These are phyloP conservation scores for Curvularia hawaiiensis DNA, from an alignment of 2,329 filamentous ascomycete genomes.

Conservation along the genomic window DNA sequence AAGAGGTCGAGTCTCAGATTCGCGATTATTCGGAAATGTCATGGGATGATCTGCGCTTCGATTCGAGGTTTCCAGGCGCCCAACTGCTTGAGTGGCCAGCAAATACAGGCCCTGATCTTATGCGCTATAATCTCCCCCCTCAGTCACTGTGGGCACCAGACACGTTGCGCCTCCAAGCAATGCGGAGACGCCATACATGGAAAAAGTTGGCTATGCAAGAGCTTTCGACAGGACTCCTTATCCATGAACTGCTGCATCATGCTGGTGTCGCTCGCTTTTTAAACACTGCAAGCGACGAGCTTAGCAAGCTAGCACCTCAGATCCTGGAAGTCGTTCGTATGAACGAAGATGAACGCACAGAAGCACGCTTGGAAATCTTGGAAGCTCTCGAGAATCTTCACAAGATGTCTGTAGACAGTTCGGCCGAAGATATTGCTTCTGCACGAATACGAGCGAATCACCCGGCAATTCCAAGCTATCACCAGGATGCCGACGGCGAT, in stretches of 20 bases:
- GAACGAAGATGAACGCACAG: conserved; percentile 1
- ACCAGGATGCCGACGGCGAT: conserved; percentile 47
- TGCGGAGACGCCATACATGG: conserved; percentile 41
- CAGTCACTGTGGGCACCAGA: conserved; percentile 53
- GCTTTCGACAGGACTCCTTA: conserved; percentile 48
- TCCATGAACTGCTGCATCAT: conserved; percentile 42
- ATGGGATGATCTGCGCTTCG: conserved; percentile 38
- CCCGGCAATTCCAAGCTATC: conserved; percentile 39
- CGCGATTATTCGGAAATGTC: conserved; percentile 21
- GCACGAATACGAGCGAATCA: conserved; percentile 16
- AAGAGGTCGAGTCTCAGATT: conserved; percentile 20
- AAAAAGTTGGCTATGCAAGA: conserved; percentile 53
- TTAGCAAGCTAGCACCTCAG: conserved; percentile 25
- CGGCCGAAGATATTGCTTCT: conserved; percentile 18
- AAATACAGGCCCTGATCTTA: conserved; percentile 47
- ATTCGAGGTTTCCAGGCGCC: conserved; percentile 35
- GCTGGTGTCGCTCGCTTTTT: conserved; percentile 15
- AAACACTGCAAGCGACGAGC: conserved; percentile 4
- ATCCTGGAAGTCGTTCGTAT: conserved; percentile 24
- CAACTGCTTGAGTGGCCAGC: conserved; percentile 43
- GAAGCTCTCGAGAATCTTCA: conserved; percentile 24
- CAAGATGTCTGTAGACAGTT: conserved; percentile 10
- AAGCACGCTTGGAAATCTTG: conserved; percentile 23
- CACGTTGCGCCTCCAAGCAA: conserved; percentile 35
- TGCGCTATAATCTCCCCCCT: conserved; percentile 47